Percentiles rank a stretch among this genome's conserved stretches.
Evolutionary conservation across 164 flowering plant genomes (phyloP).

Genomic region (Kalanchoe fedtschenkoi): DNA sequence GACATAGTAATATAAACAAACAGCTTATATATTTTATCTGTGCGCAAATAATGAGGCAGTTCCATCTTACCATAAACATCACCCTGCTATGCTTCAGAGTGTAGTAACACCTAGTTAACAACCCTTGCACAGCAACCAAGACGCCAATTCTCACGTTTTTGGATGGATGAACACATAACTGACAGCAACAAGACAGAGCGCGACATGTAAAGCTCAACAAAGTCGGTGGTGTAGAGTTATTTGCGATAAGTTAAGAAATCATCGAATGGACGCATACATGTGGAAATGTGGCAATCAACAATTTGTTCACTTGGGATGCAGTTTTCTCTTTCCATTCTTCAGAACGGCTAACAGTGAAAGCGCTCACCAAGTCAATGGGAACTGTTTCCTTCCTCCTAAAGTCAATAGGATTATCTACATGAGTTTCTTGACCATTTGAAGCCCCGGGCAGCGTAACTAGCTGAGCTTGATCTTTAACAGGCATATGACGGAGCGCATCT

Average conservation of each 20-base stretch:
- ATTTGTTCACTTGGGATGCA: slow-evolving; percentile 52
- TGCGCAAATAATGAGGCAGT: too few relatives aligned
- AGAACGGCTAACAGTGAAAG: slow-evolving; percentile 62
- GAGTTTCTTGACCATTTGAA: slow-evolving; percentile 15
- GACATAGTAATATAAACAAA: not conserved
- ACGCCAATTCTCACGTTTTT: slow-evolving; percentile 62
- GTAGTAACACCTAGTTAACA: slow-evolving; percentile 42
- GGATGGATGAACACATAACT: slow-evolving; percentile 76
- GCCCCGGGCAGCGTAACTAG: slow-evolving; percentile 12
- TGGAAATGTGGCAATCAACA: slow-evolving; percentile 64
- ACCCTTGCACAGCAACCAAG: slow-evolving; percentile 46
- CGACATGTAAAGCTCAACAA: not conserved
- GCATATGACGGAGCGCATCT: slow-evolving; percentile 60
- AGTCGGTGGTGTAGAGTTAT: not conserved
- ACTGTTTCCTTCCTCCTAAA: slow-evolving; percentile 13
- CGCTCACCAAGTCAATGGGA: slow-evolving; percentile 13
- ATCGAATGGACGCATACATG: slow-evolving; percentile 36
- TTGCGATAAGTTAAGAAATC: not conserved
- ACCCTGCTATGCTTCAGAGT: slow-evolving; percentile 58
- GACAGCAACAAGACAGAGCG: slow-evolving; percentile 9
- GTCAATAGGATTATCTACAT: slow-evolving; percentile 3
- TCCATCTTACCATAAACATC: slow-evolving; percentile 67
- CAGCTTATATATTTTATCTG: not conserved
- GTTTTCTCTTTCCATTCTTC: slow-evolving; percentile 76
- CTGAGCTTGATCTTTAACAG: slow-evolving; percentile 19